Evolutionary conservation across 2,329 filamentous ascomycete genomes (phyloP).

Genomic region (Nemania abortiva): DNA sequence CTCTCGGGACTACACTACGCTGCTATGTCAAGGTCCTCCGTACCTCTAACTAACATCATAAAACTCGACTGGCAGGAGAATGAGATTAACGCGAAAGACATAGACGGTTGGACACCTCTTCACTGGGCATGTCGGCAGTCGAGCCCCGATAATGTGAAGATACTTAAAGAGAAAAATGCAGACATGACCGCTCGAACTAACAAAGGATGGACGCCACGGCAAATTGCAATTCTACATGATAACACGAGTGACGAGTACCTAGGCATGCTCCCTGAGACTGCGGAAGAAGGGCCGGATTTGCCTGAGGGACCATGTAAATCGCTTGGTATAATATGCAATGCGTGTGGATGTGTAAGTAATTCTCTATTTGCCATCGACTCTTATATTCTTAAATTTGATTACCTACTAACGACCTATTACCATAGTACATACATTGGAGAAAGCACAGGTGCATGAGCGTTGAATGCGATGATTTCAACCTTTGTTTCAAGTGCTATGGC

Average conservation of each 20-base stretch:
- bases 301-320: background rate
- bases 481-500: conserved; percentile 9
- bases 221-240: conserved; percentile 8
- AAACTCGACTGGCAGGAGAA: background rate
- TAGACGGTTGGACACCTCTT: conserved; percentile 7
- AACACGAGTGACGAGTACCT: background rate
- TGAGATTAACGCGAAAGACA: background rate
- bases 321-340: background rate
- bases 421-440: background rate
- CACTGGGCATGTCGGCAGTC: conserved; percentile 11
- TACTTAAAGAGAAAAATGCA: background rate
- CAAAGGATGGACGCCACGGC: background rate
- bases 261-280: background rate
- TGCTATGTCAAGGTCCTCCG: background rate
- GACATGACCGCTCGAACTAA: background rate
- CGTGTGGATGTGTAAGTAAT: too few species aligned
- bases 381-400: background rate
- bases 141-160: background rate
- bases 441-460: background rate
- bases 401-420: background rate
- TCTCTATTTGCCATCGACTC: background rate
- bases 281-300: background rate
- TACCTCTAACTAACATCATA: background rate
- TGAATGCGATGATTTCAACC: background rate
- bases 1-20: background rate